Percentiles rank a stretch among this genome's conserved stretches.
phyloP scores from a whole-genome alignment of 495 filamentous ascomycete genomes.

The Schizothecium vesticola region DNA sequence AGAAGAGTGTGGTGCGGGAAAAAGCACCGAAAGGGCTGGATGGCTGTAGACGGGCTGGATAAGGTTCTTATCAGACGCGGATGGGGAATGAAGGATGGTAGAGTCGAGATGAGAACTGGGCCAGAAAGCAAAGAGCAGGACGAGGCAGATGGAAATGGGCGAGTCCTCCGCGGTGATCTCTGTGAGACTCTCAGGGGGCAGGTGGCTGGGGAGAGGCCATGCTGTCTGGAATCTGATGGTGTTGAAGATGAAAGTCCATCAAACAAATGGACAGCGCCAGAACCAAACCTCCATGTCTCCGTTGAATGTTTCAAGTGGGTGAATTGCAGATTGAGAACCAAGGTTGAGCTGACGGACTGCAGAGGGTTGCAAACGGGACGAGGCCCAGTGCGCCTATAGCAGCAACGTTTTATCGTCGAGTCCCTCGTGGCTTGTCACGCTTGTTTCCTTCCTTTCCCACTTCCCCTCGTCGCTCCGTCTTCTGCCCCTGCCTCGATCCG shows the following conservation, averaged over 20 bases:
- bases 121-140: not conserved
- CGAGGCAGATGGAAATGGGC: not conserved
- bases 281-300: not conserved
- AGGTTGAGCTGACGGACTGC: too few relatives aligned
- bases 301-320: not conserved
- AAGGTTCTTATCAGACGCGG: slow-evolving; percentile 1
- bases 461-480: not conserved
- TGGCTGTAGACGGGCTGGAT: slow-evolving; percentile 4
- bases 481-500: slow-evolving; percentile 7
- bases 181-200: not conserved
- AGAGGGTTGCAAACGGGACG: not conserved
- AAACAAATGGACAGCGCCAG: not conserved
- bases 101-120: not conserved
- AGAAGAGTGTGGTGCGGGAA: slow-evolving; percentile 2
- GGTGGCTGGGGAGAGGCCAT: not conserved
- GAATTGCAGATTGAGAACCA: not conserved
- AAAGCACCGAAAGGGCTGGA: slow-evolving; percentile 12
- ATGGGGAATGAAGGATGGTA: not conserved
- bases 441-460: too few relatives aligned
- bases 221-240: not conserved
- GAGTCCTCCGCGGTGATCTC: not conserved
- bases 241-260: not conserved
- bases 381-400: not conserved
- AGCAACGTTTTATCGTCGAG: not conserved
- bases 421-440: not conserved